Evolutionary conservation across 2,329 filamentous ascomycete genomes (phyloP).

Genomic region (Microcera coccophila): DNA sequence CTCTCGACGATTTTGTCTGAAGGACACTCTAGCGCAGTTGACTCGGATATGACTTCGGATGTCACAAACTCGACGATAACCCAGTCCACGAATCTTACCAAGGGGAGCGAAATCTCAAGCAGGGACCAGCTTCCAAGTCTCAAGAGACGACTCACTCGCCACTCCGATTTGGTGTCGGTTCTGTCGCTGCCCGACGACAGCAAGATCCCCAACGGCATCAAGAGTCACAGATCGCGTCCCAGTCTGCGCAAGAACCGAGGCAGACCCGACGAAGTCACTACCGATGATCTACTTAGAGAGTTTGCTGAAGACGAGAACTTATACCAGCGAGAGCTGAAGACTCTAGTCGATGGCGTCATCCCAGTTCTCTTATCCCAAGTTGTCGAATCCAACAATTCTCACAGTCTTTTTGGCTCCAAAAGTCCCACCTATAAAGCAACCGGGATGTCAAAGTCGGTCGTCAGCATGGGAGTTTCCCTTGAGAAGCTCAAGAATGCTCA

Average conservation of each 20-base stretch:
- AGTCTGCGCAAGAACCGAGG: conserved; percentile 73
- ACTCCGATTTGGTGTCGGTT: conserved; percentile 91
- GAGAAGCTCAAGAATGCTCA: conserved; percentile 81
- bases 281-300: conserved; percentile 73
- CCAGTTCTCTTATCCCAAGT: conserved; percentile 86
- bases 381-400: conserved; percentile 63
- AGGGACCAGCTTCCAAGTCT: conserved; percentile 50
- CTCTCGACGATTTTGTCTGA: conserved; percentile 57
- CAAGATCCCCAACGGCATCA: conserved; percentile 55
- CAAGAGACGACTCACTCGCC: conserved; percentile 78
- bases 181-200: conserved; percentile 67
- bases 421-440: conserved; percentile 50
- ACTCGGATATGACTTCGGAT: conserved; percentile 50
- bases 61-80: conserved; percentile 49
- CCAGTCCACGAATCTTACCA: conserved; percentile 48
- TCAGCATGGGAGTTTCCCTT: conserved; percentile 87
- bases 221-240: conserved; percentile 69
- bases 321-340: conserved; percentile 87
- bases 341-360: conserved; percentile 89
- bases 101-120: conserved; percentile 41
- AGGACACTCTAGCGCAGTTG: conserved; percentile 42
- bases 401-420: conserved; percentile 63
- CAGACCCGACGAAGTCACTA: conserved; percentile 62
- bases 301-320: conserved; percentile 79
- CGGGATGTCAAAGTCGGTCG: conserved; percentile 75